Evolutionary conservation across 148 eudicot species (phyloP).

Genomic region (Rhododendron kiyosumense): DNA sequence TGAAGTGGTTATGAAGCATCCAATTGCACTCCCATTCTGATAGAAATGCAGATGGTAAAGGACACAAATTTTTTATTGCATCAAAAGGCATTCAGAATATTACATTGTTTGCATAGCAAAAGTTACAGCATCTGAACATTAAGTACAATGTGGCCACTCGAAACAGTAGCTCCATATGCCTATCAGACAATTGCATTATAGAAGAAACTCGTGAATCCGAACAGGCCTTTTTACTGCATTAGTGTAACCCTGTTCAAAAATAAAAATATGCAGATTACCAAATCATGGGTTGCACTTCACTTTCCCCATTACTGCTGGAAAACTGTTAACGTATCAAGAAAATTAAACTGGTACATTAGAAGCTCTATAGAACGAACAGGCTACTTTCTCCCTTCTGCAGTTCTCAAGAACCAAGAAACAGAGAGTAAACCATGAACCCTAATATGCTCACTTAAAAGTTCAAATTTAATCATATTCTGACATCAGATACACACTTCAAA

Average conservation of each 20-base stretch:
- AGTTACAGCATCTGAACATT: neutral
- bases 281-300: neutral
- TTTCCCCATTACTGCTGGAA: neutral
- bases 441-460: neutral
- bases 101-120: neutral
- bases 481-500: neutral
- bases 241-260: constrained; percentile 73
- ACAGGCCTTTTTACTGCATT: constrained; percentile 98
- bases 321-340: neutral
- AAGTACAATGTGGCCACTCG: neutral
- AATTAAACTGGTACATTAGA: neutral
- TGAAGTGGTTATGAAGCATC: neutral
- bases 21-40: neutral
- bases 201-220: constrained; percentile 65
- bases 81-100: neutral
- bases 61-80: neutral
- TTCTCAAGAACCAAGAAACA: neutral
- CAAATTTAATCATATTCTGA: neutral
- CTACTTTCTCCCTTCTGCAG: neutral
- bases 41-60: neutral
- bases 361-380: neutral
- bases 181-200: neutral
- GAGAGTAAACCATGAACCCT: neutral
- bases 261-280: neutral
- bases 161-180: constrained; percentile 1